Evolutionary conservation across 2,329 filamentous ascomycete species (phyloP).

Genomic region (Metarhizium robertsii): DNA sequence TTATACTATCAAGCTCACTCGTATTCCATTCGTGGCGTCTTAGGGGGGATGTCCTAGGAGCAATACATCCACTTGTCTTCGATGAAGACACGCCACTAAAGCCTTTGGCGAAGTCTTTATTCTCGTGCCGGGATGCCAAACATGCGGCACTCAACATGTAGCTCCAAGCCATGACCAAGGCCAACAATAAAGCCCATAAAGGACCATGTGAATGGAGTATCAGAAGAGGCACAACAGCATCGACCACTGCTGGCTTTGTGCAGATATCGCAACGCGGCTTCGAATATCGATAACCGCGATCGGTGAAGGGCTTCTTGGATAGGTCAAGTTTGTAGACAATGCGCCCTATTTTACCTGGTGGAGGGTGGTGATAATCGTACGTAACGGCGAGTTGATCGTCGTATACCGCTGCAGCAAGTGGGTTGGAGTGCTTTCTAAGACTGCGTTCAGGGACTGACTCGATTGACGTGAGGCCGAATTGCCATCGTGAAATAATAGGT

Average conservation of each 20-base stretch:
- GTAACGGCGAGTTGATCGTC: slow-evolving; percentile 6
- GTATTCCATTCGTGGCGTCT: slow-evolving; percentile 21
- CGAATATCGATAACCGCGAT: slow-evolving; percentile 2
- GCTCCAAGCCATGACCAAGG: slow-evolving; percentile 21
- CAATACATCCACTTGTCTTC: slow-evolving; percentile 29
- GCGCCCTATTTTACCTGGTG: slow-evolving; percentile 3
- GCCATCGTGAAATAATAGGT: slow-evolving; percentile 5
- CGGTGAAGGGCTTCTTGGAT: slow-evolving; percentile 5
- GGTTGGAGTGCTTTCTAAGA: slow-evolving; percentile 5
- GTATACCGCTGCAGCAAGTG: slow-evolving; percentile 8
- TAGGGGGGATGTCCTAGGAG: slow-evolving; percentile 26
- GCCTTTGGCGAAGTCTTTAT: slow-evolving; percentile 24
- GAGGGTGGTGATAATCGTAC: slow-evolving; percentile 2
- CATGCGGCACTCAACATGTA: slow-evolving; percentile 25
- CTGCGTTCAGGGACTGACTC: not conserved
- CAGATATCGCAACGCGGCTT: slow-evolving; percentile 8
- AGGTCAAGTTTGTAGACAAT: slow-evolving; percentile 4
- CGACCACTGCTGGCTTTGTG: slow-evolving; percentile 4
- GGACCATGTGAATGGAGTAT: slow-evolving; percentile 25
- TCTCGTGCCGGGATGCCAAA: slow-evolving; percentile 28
- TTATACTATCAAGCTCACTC: slow-evolving; percentile 2
- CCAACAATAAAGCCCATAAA: slow-evolving; percentile 25
- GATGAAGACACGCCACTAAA: slow-evolving; percentile 30
- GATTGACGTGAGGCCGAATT: slow-evolving; percentile 1
- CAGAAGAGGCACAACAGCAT: slow-evolving; percentile 10